Base-by-base conservation (phyloP, 176 grass and related monocot genomes). In the Otatea glauca region DNA sequence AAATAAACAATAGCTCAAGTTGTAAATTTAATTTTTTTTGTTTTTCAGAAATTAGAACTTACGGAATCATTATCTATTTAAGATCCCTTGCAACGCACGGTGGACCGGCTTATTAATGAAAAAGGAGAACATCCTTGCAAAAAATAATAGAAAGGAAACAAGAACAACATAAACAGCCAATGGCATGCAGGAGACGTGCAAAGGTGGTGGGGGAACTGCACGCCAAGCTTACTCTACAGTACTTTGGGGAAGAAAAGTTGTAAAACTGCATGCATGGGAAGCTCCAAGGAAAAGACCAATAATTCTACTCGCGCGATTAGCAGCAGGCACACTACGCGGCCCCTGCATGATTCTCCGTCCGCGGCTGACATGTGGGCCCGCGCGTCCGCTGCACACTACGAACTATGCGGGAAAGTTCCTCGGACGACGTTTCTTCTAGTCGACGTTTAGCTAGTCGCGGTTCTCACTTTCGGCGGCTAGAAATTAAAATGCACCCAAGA, bases 361-460 rank as follows among this genome's bases (percentile, higher is more conserved):
- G 12, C 0, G 60, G 1, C 48, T 39, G 49, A 24, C 34, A 18
- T 11, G 79, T 43, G 79, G 50, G 50, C 35, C 79, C 35, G 6
- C 2, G 76, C 38, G 5, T 39, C 38, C 38, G 38, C 38, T 0
- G 5, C 41, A 8, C 41, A 8, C 41, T 0, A 10, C 15, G 82
- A 56, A 76, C 47, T 9, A 16, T 15, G 72, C 38, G 34, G 7
- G 72, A 84, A 58, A 58, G n/a, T 42, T 76, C 70, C 20, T 44
- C 0, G 54, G 68, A 38, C 41, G 8, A 8, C 4, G 68, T 77
- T 42, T 45, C 38, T 16, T 18, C 38, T 3, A 4, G 75, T 44
- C 62, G 55, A 25, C 55, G 38, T 23, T 0, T 8, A n/a, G 14
- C 63, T 34, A n/a, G 17, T 15, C 74, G 20, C 34, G 7, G 51